Evolutionary conservation across 1,284 basidiomycete species (phyloP).

Genomic region (Ustilago hordei): DNA sequence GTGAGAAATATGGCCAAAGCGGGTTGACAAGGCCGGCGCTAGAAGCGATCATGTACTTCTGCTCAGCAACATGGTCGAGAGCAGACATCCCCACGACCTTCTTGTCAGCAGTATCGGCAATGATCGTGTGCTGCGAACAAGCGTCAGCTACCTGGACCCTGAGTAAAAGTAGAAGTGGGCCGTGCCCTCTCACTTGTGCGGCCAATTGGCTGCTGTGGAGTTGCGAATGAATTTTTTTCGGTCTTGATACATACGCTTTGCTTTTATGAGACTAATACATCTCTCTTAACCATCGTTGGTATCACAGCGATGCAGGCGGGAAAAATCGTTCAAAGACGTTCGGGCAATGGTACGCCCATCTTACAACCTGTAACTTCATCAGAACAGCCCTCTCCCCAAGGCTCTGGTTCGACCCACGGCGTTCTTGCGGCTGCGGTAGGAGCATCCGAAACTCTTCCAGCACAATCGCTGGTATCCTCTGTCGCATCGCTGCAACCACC

Average conservation of each 20-base stretch:
- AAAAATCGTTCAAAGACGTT: conserved; percentile 37
- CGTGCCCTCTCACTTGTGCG: background rate
- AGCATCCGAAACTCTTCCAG: background rate
- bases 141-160: background rate
- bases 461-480: conserved; percentile 16
- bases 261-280: no score
- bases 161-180: conserved; percentile 1
- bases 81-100: conserved; percentile 7
- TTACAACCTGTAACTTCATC: conserved; percentile 32
- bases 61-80: conserved; percentile 1
- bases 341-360: conserved; percentile 52
- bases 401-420: conserved; percentile 15
- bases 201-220: conserved; percentile 3
- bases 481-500: conserved; percentile 14
- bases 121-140: conserved; percentile 1
- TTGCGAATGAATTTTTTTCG: conserved; percentile 3
- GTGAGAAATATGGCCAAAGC: conserved; percentile 17
- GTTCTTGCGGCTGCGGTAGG: conserved; percentile 26
- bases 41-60: background rate
- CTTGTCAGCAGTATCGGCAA: conserved; percentile 6
- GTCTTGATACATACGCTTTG: background rate
- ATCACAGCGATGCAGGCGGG: conserved; percentile 35
- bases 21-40: background rate
- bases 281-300: background rate
- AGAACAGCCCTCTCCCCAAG: conserved; percentile 13